These are phyloP conservation scores for Fusarium beomiforme DNA, from an alignment of 2,329 filamentous ascomycete genomes.

Conservation along the genomic window DNA sequence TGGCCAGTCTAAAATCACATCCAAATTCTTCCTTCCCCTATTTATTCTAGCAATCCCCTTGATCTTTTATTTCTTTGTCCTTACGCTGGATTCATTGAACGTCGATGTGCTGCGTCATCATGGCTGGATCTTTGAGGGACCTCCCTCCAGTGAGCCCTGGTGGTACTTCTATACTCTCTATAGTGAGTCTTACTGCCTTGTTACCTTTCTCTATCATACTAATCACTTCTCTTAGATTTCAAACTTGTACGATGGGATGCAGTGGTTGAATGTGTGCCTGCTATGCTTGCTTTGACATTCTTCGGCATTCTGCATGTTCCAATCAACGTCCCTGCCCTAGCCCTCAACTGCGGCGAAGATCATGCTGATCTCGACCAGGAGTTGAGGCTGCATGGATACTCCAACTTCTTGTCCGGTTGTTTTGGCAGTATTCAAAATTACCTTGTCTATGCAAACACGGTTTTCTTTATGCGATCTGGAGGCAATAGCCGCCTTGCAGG, in stretches of 20 bases:
- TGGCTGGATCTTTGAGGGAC: constrained; percentile 93
- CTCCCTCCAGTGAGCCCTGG: constrained; percentile 87
- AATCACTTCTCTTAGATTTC: constrained; percentile 68
- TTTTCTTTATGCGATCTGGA: constrained; percentile 95
- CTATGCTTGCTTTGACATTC: constrained; percentile 97
- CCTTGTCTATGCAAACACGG: constrained; percentile 94
- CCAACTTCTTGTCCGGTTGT: constrained; percentile 88
- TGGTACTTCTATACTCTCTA: constrained; percentile 98
- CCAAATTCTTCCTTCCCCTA: constrained; percentile 84
- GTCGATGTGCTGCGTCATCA: constrained; percentile 72
- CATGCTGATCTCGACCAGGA: constrained; percentile 92
- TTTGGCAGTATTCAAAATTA: constrained; percentile 95
- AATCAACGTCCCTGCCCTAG: constrained; percentile 95
- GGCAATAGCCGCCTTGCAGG: constrained; percentile 89
- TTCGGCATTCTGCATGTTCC: constrained; percentile 97
- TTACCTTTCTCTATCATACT: not conserved
- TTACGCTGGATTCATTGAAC: constrained; percentile 73
- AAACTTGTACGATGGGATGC: constrained; percentile 84
- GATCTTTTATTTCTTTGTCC: constrained; percentile 81
- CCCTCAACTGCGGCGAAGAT: constrained; percentile 90
- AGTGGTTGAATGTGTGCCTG: constrained; percentile 84
- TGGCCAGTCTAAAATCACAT: constrained; percentile 78
- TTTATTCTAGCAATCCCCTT: constrained; percentile 85
- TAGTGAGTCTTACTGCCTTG: constrained; percentile 63
- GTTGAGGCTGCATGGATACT: constrained; percentile 90